Base-by-base conservation (phyloP, 1,284 basidiomycete genomes). In the Pseudozyma tsukubaensis region DNA sequence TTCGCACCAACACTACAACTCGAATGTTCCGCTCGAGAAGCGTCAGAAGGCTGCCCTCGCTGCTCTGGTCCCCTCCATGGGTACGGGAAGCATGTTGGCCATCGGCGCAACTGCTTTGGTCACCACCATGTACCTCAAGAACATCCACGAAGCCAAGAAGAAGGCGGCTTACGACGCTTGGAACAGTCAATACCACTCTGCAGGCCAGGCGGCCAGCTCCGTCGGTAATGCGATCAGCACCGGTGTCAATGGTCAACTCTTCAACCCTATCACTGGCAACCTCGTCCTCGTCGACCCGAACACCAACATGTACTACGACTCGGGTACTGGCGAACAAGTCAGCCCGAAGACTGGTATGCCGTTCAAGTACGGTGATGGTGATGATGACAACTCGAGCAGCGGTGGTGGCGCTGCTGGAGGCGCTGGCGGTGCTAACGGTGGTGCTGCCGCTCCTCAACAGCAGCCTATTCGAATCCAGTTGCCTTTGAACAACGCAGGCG, bases 331-430 rank as follows among this genome's bases (percentile, higher is more conserved):
- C 9, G 59, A 74, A 50, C 58, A 53, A 35, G 59, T 74, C 14
- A 58, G 59, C 34, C 57, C 64, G 0, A 55, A 68, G 58, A 73
- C 71, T 4, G 71, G 65, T 3, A 67, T 73, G 71, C 65, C 71
- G 2, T 53, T 56, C 18, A 45, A n/a, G 2, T 61, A 58, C 24
- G 56, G 55, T 18, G 56, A 45, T 21, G 53, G 47, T 21, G 50
- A 24, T n/a, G 34, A 50, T 24, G 32, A 35, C 7, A 12, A 5
- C 35, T 37, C 49, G 10, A 43, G 36, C 10, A 47, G 37, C 29
- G 3, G 29, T 29, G 50, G 50, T 21, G 35, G 36, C 9, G 9
- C 9, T 10, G 16, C 14, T 1, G 42, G 24, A 29, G 24, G 24
- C 24, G 24, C 24, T 29, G 24, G 24, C 3, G 24, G 3, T 13